phyloP scores from a whole-genome alignment of 1,139 yeast species.

The Hansenula lynferdii region DNA sequence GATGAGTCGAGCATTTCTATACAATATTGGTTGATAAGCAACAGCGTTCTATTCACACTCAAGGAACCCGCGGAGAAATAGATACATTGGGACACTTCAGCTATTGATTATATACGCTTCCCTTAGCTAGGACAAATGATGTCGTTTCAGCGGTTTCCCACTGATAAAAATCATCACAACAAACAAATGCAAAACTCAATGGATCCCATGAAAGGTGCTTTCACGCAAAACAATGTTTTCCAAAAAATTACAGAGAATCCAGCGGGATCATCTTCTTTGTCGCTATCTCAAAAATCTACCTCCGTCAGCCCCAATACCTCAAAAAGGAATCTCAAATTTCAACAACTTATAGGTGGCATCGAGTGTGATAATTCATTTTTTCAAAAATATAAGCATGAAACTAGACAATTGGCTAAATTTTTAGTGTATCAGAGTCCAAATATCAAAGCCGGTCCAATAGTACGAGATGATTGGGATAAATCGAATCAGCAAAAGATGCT shows the following conservation, averaged over 20 bases:
- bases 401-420: conserved; percentile 29
- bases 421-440: conserved; percentile 31
- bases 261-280: not conserved
- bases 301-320: too few relatives aligned
- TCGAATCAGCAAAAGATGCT: conserved; percentile 45
- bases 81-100: too few relatives aligned
- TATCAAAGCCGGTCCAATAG: conserved; percentile 22
- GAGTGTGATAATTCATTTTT: not conserved
- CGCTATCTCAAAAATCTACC: too few relatives aligned
- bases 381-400: conserved; percentile 14
- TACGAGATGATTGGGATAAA: conserved; percentile 51
- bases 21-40: too few relatives aligned
- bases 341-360: conserved; percentile 10
- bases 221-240: not conserved
- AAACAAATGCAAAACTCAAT: not conserved
- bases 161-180: not conserved
- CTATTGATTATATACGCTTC: too few relatives aligned
- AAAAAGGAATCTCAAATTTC: conserved; percentile 9
- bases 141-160: not conserved
- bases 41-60: too few relatives aligned
- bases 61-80: too few relatives aligned
- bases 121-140: not conserved
- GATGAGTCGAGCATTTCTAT: too few relatives aligned
- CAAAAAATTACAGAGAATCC: too few relatives aligned
- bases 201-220: not conserved